Base-by-base conservation (phyloP, 345 rosid genomes). In the Melaleuca alternifolia region DNA sequence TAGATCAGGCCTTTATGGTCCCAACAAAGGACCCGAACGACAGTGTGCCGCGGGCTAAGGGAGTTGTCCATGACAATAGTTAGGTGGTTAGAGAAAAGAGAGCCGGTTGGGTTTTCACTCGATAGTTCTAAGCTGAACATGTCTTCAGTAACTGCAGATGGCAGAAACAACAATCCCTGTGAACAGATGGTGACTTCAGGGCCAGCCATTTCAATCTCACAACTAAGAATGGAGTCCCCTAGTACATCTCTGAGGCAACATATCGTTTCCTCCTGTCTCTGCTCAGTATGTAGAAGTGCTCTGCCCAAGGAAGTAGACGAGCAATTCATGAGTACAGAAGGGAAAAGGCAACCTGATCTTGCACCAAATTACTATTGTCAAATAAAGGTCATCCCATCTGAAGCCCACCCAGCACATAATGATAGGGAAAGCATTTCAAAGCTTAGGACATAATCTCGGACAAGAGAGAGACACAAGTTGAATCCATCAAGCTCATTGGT, bases 1-100 rank as follows among this genome's bases (percentile, higher is more conserved):
- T 95, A 95, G 65, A 93, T 83, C 57, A 95, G 95, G 85, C 97
- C 97, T 88, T 95, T 95, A 86, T 93, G 95, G 86, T 95, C 97
- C 87, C 88, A 91, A 91, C 97, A 93, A 23, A 85, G 84, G 85
- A 95, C 89, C 85, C 92, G 93, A 82, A 95, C 51, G 3, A 93
- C 90, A 0, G 97, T 95, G 89, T 91, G 96, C 4, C 92, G 91
- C 51, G 90, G 95, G 90, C 97, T 93, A 28, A 93, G 86, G 26
- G 86, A 57, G 84, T 93, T 95, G 89, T 95, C 97, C 85, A 93
- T 90, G 3, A 89, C 76, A 51, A 93, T 86, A 15, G 93, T 87
- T 24, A 92, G 33, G 18, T 93, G 88, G 46, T 85, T 57, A 48
- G 92, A 89, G 83, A 89, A 84, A 84, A 87, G 91, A 76, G 93